phyloP scores from a whole-genome alignment of 306 rosid species.

The Parietaria judaica region DNA sequence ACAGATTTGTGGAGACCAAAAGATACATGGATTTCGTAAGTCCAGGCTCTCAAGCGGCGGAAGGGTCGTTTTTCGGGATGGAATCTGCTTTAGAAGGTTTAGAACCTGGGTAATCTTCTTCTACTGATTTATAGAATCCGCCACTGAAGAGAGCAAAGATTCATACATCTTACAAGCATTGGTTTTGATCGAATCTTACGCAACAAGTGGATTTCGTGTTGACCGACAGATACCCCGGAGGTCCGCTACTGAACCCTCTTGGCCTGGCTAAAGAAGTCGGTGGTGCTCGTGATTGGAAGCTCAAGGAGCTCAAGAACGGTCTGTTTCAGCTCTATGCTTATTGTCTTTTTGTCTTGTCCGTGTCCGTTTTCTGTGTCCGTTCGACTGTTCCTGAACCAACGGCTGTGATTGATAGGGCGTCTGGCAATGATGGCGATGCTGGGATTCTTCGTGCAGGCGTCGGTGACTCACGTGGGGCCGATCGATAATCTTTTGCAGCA shows the following conservation, averaged over 20 bases:
- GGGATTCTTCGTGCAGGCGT: constrained; percentile 85
- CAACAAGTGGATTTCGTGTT: background rate
- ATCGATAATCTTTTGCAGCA: constrained; percentile 86
- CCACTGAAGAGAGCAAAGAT: too few relatives aligned
- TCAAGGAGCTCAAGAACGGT: constrained; percentile 91
- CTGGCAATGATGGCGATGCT: constrained; percentile 91
- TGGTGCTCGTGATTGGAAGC: constrained; percentile 71
- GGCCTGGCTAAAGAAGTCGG: constrained; percentile 78
- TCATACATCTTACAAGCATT: too few relatives aligned
- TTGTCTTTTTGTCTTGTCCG: background rate
- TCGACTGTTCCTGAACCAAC: background rate
- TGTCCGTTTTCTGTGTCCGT: background rate
- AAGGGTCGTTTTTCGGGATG: constrained; percentile 70
- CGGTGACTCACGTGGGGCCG: constrained; percentile 84
- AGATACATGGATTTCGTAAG: constrained; percentile 82
- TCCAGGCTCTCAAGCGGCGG: constrained; percentile 89
- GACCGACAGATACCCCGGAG: constrained; percentile 63
- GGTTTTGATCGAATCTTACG: too few relatives aligned
- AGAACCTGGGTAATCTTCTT: constrained; percentile 72
- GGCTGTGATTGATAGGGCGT: constrained; percentile 38
- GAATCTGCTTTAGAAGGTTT: constrained; percentile 71
- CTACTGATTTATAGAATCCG: background rate
- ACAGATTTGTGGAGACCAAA: constrained; percentile 77
- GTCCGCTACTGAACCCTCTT: constrained; percentile 79
- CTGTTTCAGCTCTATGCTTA: constrained; percentile 6